Percentiles rank a stretch among this genome's conserved stretches.
phyloP scores from a whole-genome alignment of 2,329 filamentous ascomycete species.

The Reticulascus tulasneorum region DNA sequence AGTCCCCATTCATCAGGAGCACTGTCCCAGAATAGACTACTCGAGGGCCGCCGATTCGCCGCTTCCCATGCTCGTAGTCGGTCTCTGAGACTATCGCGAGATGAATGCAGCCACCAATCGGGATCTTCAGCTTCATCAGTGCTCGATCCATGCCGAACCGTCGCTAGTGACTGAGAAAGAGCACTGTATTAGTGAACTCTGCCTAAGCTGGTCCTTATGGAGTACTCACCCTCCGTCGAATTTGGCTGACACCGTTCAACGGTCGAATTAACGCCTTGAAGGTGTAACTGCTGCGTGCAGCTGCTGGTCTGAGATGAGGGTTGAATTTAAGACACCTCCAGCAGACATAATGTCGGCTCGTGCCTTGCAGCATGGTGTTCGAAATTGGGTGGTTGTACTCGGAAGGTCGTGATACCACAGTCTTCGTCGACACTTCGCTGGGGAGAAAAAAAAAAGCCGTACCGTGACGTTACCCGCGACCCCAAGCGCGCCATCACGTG shows the following conservation, averaged over 20 bases:
- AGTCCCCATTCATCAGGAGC: constrained; percentile 19
- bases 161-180: not conserved
- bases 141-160: not conserved
- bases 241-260: constrained; percentile 10
- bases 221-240: constrained; percentile 2
- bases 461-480: not conserved
- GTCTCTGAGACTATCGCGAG: constrained; percentile 26
- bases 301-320: not conserved
- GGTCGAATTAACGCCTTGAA: too few relatives aligned
- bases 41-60: constrained; percentile 25
- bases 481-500: constrained; percentile 1
- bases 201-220: constrained; percentile 1
- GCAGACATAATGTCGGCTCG: constrained; percentile 27
- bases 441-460: too few relatives aligned
- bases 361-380: constrained; percentile 24
- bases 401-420: too few relatives aligned
- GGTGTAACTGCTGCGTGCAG: constrained; percentile 5
- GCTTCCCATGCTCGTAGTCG: constrained; percentile 37
- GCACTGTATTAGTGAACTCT: not conserved
- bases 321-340: constrained; percentile 25
- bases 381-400: too few relatives aligned
- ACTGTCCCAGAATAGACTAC: constrained; percentile 23
- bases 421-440: too few relatives aligned
- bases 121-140: constrained; percentile 4
- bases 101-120: constrained; percentile 6